Evolutionary conservation across 805 yeast species (phyloP).

Genomic region (Isabelozyma rhagii): DNA sequence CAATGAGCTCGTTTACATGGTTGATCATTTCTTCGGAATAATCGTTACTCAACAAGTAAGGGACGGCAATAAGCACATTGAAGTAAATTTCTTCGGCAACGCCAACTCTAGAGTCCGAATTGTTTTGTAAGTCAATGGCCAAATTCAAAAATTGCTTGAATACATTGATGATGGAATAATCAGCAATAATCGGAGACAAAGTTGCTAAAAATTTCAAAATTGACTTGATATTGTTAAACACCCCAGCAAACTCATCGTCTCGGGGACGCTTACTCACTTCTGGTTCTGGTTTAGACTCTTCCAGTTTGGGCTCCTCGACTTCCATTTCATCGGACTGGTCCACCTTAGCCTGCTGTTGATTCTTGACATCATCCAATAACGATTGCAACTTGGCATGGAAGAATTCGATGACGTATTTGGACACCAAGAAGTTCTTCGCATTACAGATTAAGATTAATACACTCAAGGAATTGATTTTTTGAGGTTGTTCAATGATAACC

Average conservation of each 20-base stretch:
- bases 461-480: slow-evolving; percentile 72
- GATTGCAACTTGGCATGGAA: slow-evolving; percentile 63
- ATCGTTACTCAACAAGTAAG: slow-evolving; percentile 55
- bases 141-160: slow-evolving; percentile 51
- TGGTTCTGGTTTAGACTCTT: slow-evolving; percentile 13
- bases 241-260: slow-evolving; percentile 43
- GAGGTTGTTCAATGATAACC: slow-evolving; percentile 83
- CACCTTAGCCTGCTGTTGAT: not conserved
- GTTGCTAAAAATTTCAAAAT: slow-evolving; percentile 67
- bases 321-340: not conserved
- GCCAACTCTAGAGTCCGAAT: slow-evolving; percentile 39
- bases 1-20: slow-evolving; percentile 45
- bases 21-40: slow-evolving; percentile 21
- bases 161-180: slow-evolving; percentile 35
- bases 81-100: slow-evolving; percentile 68
- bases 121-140: slow-evolving; percentile 54
- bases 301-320: slow-evolving; percentile 8
- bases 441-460: slow-evolving; percentile 65
- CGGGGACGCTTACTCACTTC: slow-evolving; percentile 10
- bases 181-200: slow-evolving; percentile 60
- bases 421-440: slow-evolving; percentile 60
- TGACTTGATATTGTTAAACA: slow-evolving; percentile 70
- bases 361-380: slow-evolving; percentile 36
- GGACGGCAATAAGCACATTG: slow-evolving; percentile 59
- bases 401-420: slow-evolving; percentile 65